A percentile compares a stretch with the other conserved stretches of the same genome.
Conservation (phyloP, 179 eudicot genomes). For the Spinacia oleracea region DNA sequence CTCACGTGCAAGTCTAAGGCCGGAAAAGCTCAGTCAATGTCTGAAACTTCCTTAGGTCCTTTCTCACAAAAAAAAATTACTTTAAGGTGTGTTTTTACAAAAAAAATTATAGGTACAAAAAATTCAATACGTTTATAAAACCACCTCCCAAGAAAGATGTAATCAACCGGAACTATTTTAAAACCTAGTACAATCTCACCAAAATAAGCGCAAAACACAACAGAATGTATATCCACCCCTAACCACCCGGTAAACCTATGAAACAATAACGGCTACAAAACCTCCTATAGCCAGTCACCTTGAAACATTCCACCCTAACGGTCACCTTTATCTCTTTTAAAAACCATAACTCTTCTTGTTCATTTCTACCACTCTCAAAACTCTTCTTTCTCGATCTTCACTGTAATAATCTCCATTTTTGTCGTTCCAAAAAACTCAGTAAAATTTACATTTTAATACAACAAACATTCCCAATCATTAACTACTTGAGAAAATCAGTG, state of each 20-base stretch:
- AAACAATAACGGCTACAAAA: slow-evolving; percentile 10
- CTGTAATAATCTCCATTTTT: neutral
- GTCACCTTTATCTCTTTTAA: neutral
- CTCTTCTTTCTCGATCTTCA: neutral
- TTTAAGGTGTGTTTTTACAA: too few species aligned
- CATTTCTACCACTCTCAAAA: neutral
- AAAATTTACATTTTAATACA: neutral
- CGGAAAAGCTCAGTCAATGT: too few species aligned
- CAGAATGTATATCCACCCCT: neutral
- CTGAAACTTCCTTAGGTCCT: too few species aligned
- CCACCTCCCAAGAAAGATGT: too few species aligned
- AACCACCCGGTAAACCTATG: neutral
- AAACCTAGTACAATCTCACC: neutral
- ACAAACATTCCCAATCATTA: slow-evolving; percentile 11
- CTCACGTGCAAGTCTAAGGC: too few species aligned
- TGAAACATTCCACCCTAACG: neutral
- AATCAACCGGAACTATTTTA: too few species aligned
- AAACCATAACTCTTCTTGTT: neutral
- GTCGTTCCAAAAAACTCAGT: neutral
- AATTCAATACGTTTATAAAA: too few species aligned
- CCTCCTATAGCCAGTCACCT: slow-evolving; percentile 10
- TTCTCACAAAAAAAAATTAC: too few species aligned
- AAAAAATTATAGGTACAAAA: too few species aligned
- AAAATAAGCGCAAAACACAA: neutral
- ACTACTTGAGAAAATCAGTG: neutral